These are phyloP conservation scores for Hanseniaspora hatyaiensis DNA, from an alignment of 805 yeast genomes.

Conservation along the genomic window DNA sequence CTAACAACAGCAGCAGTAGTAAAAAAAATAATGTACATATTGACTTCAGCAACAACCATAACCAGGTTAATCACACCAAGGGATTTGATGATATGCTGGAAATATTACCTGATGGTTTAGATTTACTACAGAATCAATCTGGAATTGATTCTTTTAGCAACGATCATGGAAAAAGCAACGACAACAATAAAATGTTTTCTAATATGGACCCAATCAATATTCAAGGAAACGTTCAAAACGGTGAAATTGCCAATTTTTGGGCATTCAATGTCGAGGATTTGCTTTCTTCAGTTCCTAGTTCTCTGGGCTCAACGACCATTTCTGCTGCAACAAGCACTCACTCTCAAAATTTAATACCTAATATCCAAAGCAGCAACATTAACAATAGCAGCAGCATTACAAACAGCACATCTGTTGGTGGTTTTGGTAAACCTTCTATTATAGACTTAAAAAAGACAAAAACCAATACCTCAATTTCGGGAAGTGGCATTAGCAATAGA, in stretches of 20 bases:
- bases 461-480: not conserved
- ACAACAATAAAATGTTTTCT: not conserved
- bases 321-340: constrained; percentile 28
- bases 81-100: constrained; percentile 30
- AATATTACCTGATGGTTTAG: constrained; percentile 28
- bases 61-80: not conserved
- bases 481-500: not conserved
- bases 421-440: constrained; percentile 13
- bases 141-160: constrained; percentile 4
- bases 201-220: constrained; percentile 24
- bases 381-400: not conserved
- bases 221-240: constrained; percentile 26
- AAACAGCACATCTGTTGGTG: constrained; percentile 8
- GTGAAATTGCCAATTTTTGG: constrained; percentile 34
- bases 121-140: constrained; percentile 17
- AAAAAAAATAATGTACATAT: constrained; percentile 8
- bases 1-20: not conserved
- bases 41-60: not conserved
- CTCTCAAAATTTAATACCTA: not conserved
- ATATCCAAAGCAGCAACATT: not conserved
- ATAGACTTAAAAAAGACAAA: constrained; percentile 1
- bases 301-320: constrained; percentile 29
- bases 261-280: constrained; percentile 30
- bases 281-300: constrained; percentile 29
- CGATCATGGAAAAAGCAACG: not conserved